Evolutionary conservation across 2,329 filamentous ascomycete genomes (phyloP).

Genomic region (Fusarium austroafricanum): DNA sequence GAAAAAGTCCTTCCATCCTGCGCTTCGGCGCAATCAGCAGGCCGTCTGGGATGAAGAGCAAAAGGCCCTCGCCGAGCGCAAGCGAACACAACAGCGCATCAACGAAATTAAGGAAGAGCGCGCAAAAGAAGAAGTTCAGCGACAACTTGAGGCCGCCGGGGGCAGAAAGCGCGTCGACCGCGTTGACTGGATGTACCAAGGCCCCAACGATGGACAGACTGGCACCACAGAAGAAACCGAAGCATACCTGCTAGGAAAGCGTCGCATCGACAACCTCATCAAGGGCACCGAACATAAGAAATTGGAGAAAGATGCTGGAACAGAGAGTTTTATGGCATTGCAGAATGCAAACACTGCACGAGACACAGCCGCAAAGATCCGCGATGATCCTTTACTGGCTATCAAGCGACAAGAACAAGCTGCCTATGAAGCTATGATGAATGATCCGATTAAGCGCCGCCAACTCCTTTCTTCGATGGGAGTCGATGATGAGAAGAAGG

Average conservation of each 20-base stretch:
- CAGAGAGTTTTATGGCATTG: conserved; percentile 70
- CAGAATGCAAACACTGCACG: conserved; percentile 78
- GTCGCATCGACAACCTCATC: conserved; percentile 85
- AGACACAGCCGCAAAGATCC: conserved; percentile 86
- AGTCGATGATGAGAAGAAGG: conserved; percentile 61
- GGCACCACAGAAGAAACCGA: conserved; percentile 90
- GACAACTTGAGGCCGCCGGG: conserved; percentile 88
- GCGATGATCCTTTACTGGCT: conserved; percentile 89
- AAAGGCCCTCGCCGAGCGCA: conserved; percentile 92
- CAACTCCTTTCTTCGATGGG: conserved; percentile 75
- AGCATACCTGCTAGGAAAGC: conserved; percentile 90
- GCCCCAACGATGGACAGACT: conserved; percentile 80
- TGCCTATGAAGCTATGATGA: conserved; percentile 83
- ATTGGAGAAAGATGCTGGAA: conserved; percentile 77
- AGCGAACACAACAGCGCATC: conserved; percentile 88
- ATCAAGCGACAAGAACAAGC: conserved; percentile 94
- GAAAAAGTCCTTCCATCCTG: conserved; percentile 95
- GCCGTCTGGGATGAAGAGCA: conserved; percentile 93
- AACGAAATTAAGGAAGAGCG: conserved; percentile 96
- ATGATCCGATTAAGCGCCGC: conserved; percentile 74
- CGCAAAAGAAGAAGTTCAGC: conserved; percentile 89
- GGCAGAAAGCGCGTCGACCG: conserved; percentile 82
- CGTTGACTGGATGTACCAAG: conserved; percentile 99
- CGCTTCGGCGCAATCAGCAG: conserved; percentile 89
- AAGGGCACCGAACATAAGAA: conserved; percentile 84